Evolutionary conservation across 73 alveolate species (phyloP).

Genomic region (Paramecium biaurelia): DNA sequence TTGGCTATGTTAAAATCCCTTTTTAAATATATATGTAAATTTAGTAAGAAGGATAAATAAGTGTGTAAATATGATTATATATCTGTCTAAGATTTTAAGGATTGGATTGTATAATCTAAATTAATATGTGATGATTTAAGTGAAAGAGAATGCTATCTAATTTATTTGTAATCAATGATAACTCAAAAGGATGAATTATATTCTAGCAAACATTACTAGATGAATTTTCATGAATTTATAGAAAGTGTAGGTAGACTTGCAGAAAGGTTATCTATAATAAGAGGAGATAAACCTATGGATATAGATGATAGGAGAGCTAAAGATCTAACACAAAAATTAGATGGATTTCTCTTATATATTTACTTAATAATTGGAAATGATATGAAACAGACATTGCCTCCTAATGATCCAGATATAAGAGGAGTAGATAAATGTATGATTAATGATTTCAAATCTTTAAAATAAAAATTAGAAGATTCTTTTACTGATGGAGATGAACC

Average conservation of each 20-base stretch:
- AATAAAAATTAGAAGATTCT: slow-evolving; percentile 23
- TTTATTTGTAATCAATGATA: background rate
- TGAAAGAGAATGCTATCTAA: slow-evolving; percentile 34
- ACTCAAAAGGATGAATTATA: background rate
- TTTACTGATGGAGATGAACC: slow-evolving; percentile 51
- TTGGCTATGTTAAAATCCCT: background rate
- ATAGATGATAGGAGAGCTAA: slow-evolving; percentile 25
- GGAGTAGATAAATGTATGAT: slow-evolving; percentile 34
- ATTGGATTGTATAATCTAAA: background rate
- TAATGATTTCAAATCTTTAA: slow-evolving; percentile 13
- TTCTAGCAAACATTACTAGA: background rate
- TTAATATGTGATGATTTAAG: background rate
- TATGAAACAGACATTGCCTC: slow-evolving; percentile 3
- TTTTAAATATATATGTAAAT: background rate
- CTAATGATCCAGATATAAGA: background rate
- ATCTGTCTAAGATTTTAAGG: background rate
- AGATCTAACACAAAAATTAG: background rate
- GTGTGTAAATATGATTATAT: slow-evolving; percentile 1
- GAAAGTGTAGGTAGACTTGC: background rate
- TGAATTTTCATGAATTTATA: slow-evolving; percentile 35
- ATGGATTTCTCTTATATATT: background rate
- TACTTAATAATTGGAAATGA: background rate
- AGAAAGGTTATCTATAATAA: background rate
- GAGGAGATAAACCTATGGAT: slow-evolving; percentile 25
- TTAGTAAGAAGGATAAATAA: slow-evolving; percentile 28